Base-by-base conservation (phyloP, 2,329 filamentous ascomycete species). In the Fusarium sp. region DNA sequence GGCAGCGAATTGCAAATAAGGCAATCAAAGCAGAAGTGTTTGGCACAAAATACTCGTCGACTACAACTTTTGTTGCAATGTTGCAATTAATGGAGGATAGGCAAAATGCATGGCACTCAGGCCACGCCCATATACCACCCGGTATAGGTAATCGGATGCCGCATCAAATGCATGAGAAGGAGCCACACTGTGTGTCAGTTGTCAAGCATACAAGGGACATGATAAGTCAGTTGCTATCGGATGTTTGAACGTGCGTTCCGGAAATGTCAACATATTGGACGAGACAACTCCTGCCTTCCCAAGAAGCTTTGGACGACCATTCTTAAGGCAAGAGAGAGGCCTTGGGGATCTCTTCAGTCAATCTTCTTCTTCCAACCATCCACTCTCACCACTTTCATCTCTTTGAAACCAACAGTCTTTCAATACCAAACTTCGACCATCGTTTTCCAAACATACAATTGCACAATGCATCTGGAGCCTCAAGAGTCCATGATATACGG, bases 31-130 rank as follows among this genome's bases (percentile, higher is more conserved):
- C 56, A 1, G 71, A 74, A 19, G 37, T 75, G 25, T 75, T 69
- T 18, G 72, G 73, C 0, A 53, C 61, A 0, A 2, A 51, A 0
- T 25, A 63, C n/a, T 56, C 68, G 0, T 41, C 39, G 1, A 45
- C 51, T 0, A 48, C 43, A 3, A 65, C 71, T 0, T 75, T 74
- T 18, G 30, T 52, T 6, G 25, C 30, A 1, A 56, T 75, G 64
- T 21, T 75, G 28, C 70, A 73, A 43, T 39, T 67, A 39, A 73
- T 75, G 73, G 73, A 75, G 30, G 64, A 75, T 16, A 69, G 73
- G 11, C 73, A 75, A 25, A 42, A 62, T 2, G 25, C 53, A 6
- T 75, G 73, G 73, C 73, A 75, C 30, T 74, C 73, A 13, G 73
- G 73, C 1, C 46, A 49, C 4, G 28, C 61, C 7, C 57, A 55